These are phyloP conservation scores for Porcisia hertigi DNA, from an alignment of 208 protist species.

Conservation along the genomic window DNA sequence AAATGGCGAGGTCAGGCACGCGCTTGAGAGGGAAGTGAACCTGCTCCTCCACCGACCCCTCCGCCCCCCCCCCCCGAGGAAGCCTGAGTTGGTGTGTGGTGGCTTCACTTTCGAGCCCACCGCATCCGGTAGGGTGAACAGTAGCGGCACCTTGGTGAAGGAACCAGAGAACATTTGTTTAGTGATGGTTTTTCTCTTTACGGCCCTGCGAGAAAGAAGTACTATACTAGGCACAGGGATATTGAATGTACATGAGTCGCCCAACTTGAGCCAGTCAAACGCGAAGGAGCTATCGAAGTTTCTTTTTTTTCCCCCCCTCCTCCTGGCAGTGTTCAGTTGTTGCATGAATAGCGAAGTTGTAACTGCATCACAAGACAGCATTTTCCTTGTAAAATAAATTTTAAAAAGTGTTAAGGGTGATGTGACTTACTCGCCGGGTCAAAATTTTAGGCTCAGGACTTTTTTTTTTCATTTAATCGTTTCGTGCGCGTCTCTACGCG, in stretches of 20 bases:
- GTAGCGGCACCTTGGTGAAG: conserved; percentile 33
- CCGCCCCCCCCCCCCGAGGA: too few species aligned
- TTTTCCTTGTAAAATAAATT: too few species aligned
- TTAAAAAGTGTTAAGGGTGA: too few species aligned
- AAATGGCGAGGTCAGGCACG: conserved; percentile 17
- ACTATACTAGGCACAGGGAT: conserved; percentile 1
- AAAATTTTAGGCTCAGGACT: background rate
- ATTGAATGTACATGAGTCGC: conserved; percentile 6
- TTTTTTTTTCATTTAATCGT: background rate
- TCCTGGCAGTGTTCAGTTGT: background rate
- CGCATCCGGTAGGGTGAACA: conserved; percentile 44
- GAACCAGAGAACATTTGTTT: conserved; percentile 36
- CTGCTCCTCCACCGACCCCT: conserved; percentile 45
- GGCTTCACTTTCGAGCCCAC: conserved; percentile 40
- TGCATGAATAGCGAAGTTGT: background rate
- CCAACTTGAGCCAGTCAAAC: conserved; percentile 1
- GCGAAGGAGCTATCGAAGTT: too few species aligned
- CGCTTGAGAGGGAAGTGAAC: conserved; percentile 43
- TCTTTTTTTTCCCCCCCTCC: background rate
- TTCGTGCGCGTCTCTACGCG: background rate
- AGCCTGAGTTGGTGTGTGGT: conserved; percentile 28
- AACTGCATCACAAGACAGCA: background rate
- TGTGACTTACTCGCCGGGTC: background rate
- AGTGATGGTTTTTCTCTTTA: conserved; percentile 25
- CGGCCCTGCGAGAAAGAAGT: conserved; percentile 20